Evolutionary conservation across 1,284 basidiomycete species (phyloP).

Genomic region (Tranzscheliella williamsii): DNA sequence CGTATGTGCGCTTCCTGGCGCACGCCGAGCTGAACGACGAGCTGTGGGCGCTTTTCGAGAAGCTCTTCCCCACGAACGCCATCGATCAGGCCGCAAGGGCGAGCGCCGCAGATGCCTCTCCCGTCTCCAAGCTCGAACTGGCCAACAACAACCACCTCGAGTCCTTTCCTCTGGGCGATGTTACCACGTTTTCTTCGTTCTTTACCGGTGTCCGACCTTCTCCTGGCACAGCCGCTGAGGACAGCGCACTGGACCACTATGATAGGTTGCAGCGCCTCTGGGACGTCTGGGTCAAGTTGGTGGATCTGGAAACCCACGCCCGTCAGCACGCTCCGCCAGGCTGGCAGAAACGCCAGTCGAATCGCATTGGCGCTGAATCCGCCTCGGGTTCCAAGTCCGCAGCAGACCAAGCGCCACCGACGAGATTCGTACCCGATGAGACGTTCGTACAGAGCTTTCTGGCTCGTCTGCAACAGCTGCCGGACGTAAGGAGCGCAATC

Average conservation of each 20-base stretch:
- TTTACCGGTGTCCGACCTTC: neutral
- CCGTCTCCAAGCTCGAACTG: no score
- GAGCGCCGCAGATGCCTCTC: slow-evolving; percentile 5
- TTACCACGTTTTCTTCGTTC: neutral
- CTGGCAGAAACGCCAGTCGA: no score
- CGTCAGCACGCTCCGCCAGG: no score
- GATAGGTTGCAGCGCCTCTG: slow-evolving; percentile 1
- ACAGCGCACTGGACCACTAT: no score
- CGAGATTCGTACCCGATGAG: slow-evolving; percentile 22
- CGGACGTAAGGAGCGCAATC: neutral
- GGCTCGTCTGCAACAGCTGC: neutral
- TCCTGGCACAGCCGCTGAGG: no score
- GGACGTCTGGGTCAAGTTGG: neutral
- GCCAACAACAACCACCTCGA: slow-evolving; percentile 11
- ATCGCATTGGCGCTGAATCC: no score
- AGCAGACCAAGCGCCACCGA: no score
- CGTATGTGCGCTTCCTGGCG: slow-evolving; percentile 11
- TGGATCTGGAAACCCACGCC: neutral
- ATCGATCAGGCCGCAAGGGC: slow-evolving; percentile 12
- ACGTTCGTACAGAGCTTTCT: slow-evolving; percentile 7
- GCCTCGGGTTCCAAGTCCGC: neutral
- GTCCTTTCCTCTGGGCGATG: neutral
- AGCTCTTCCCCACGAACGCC: slow-evolving; percentile 8
- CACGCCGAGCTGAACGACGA: slow-evolving; percentile 1
- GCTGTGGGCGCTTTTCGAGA: slow-evolving; percentile 11